Evolutionary conservation across 768 basidiomycete species (phyloP), one percentile per base, ranked within the genome.

Genomic region (Russula dissimulans): DNA sequence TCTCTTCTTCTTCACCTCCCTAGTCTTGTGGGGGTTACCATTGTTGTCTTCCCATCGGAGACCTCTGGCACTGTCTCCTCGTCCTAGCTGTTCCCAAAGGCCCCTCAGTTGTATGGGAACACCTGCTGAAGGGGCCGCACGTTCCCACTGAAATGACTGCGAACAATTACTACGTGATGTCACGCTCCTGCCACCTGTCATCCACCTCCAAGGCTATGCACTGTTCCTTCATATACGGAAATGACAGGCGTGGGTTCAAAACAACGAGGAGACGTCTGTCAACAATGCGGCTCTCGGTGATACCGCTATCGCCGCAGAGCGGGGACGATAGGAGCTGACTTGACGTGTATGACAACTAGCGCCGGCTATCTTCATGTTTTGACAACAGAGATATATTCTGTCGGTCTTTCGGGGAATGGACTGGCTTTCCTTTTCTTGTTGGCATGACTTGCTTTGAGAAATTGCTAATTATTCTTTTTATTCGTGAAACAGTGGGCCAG

Each of bases 401-500:
- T 9, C 17, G 18, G 22, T 26, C 53, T 41, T 36, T 41, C 46
- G 18, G n/a, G 22, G 1, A 5, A 29, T 48, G 47, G 39, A 17
- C 3, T 1, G 26, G 36, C 32, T 43, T 55, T 46, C 42, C 57
- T 34, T 43, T 49, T 50, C 8, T 5, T 42, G 12, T 42, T n/a
- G 39, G 29, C 6, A 29, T 39, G 29, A 38, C 11, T 11, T 39
- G 39, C 53, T 50, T 50, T 43, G n/a, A 42, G 4, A 18, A 51
- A 51, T 47, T 52, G n/a, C 51, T 50, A 41, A 54, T 44, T 38
- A 9, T 55, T 66, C 26, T 8, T 62, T 61, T 57, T 29, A 39
- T 29, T 22, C 38, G 52, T 44, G 22, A 34, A 41, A 45, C 59
- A 71, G 70, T 4, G 68, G 67, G 7, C 70, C 69, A 5, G 70